A percentile compares a stretch with the other conserved stretches of the same genome.
These are phyloP conservation scores for Fraxinus ornus DNA, from an alignment of 305 asterid species.

Conservation along the genomic window DNA sequence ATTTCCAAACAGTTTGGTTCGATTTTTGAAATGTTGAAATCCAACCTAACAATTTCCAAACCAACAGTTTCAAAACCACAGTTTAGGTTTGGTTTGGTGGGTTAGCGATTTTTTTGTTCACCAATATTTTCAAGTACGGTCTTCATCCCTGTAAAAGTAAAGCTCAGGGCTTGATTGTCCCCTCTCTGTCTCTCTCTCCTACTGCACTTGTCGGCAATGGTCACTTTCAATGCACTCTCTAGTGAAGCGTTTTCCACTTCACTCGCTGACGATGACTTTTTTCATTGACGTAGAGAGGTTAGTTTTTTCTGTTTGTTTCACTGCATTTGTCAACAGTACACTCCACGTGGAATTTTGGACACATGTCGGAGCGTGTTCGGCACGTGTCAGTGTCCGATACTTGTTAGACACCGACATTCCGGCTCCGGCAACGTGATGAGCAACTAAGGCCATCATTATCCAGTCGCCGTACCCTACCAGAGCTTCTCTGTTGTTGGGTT, in stretches of 20 bases:
- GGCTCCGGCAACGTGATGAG: background rate
- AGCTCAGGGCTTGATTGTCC: background rate
- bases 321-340: background rate
- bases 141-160: background rate
- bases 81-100: background rate
- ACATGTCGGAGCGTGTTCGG: background rate
- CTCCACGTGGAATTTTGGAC: background rate
- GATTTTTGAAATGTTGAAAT: background rate
- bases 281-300: background rate
- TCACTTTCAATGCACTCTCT: background rate
- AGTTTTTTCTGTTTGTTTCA: background rate
- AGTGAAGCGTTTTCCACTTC: background rate
- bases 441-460: background rate
- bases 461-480: background rate
- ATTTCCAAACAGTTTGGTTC: background rate
- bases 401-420: background rate
- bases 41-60: background rate
- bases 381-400: background rate
- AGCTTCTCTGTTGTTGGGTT: background rate
- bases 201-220: background rate
- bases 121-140: background rate
- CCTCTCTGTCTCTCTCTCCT: background rate
- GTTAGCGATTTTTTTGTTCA: background rate
- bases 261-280: background rate
- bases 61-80: background rate